Conservation (phyloP, 2,329 filamentous ascomycete species). For the Fusarium albidum region DNA sequence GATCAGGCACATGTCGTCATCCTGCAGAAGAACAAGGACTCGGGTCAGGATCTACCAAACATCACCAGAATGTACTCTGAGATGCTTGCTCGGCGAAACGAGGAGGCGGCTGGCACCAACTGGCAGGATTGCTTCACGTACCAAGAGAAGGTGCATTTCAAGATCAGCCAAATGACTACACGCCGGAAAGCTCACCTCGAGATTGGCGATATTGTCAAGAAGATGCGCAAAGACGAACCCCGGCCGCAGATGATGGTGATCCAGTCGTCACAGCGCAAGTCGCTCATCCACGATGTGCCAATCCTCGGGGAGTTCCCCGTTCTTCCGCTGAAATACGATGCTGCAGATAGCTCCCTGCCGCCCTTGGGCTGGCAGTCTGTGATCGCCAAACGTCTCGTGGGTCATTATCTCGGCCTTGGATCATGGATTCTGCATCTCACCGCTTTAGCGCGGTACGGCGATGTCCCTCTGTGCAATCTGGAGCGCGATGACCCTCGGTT, state of each 20-base stretch:
- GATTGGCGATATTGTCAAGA: constrained; percentile 87
- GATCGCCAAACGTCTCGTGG: constrained; percentile 83
- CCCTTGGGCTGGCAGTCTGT: constrained; percentile 94
- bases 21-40: constrained; percentile 82
- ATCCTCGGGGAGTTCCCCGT: constrained; percentile 85
- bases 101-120: constrained; percentile 72
- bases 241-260: constrained; percentile 85
- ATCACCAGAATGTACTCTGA: constrained; percentile 89
- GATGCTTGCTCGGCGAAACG: constrained; percentile 69
- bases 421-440: constrained; percentile 91
- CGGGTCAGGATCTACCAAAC: constrained; percentile 84
- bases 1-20: constrained; percentile 86
- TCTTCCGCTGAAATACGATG: constrained; percentile 81
- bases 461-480: constrained; percentile 93
- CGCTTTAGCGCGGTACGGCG: constrained; percentile 87
- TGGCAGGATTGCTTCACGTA: constrained; percentile 88
- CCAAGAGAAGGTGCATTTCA: constrained; percentile 86
- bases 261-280: constrained; percentile 85
- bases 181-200: constrained; percentile 89
- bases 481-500: constrained; percentile 94
- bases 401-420: constrained; percentile 91
- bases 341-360: constrained; percentile 85
- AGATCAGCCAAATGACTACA: constrained; percentile 86
- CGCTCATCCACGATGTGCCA: constrained; percentile 85
- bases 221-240: constrained; percentile 84